Conservation (phyloP, 1,284 basidiomycete genomes). For the Pisolithus thermaeus region DNA sequence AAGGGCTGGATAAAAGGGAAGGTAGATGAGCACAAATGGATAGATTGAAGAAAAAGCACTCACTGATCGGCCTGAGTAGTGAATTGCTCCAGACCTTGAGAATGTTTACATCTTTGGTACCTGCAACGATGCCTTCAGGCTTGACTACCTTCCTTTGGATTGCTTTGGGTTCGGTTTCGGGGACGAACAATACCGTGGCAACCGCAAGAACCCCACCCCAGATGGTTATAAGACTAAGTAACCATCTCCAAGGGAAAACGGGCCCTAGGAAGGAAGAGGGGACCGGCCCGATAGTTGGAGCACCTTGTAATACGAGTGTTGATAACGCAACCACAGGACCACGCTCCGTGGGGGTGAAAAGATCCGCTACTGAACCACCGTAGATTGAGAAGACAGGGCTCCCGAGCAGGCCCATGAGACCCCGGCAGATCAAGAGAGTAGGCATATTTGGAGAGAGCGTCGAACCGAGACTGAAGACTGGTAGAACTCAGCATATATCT, state of each 20-base stretch:
- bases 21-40: not conserved
- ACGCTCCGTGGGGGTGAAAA: conserved; percentile 21
- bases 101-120: not conserved
- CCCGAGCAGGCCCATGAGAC: conserved; percentile 17
- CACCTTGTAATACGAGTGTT: conserved; percentile 22
- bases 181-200: conserved; percentile 12
- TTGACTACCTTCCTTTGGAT: conserved; percentile 9
- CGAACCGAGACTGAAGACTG: conserved; percentile 18
- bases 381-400: conserved; percentile 22
- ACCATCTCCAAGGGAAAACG: conserved; percentile 20
- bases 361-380: conserved; percentile 21
- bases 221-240: conserved; percentile 16
- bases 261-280: conserved; percentile 20
- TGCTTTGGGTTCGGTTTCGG: conserved; percentile 18
- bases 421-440: conserved; percentile 15
- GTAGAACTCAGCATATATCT: conserved; percentile 1
- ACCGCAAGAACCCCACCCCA: conserved; percentile 16
- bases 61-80: conserved; percentile 19
- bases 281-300: conserved; percentile 23
- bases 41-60: not conserved
- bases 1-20: conserved; percentile 11
- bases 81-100: conserved; percentile 13
- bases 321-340: conserved; percentile 22
- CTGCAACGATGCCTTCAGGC: not conserved
- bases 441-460: conserved; percentile 17